Evolutionary conservation across 352 stramenopile genomes (phyloP).

Genomic region (Phytophthora syringae): DNA sequence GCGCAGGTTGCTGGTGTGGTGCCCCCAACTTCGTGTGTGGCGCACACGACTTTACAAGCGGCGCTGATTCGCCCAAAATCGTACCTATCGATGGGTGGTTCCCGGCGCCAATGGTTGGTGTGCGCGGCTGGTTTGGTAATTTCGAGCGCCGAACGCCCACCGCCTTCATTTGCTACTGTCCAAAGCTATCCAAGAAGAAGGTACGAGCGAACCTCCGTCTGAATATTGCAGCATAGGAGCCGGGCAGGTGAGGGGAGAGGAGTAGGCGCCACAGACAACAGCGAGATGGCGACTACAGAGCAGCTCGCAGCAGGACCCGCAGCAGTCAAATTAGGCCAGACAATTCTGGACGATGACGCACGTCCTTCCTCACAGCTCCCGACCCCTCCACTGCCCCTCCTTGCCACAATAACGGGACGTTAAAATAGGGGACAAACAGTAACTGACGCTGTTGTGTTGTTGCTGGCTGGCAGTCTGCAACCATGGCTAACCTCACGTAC

Average conservation of each 20-base stretch:
- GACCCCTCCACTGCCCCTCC: background rate
- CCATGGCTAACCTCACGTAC: conserved; percentile 92
- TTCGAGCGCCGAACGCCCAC: conserved; percentile 26
- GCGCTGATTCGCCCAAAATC: conserved; percentile 38
- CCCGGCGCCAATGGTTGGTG: conserved; percentile 64
- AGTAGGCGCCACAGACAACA: conserved; percentile 2
- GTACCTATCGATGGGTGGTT: conserved; percentile 42
- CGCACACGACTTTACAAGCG: too few species aligned
- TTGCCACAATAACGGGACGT: too few species aligned
- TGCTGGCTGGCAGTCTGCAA: conserved; percentile 54
- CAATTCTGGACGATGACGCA: background rate
- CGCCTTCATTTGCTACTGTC: conserved; percentile 84
- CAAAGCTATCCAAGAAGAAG: conserved; percentile 90
- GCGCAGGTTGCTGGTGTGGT: too few species aligned
- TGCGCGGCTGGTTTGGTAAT: conserved; percentile 45
- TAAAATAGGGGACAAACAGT: too few species aligned
- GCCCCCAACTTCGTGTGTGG: background rate
- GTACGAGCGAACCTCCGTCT: conserved; percentile 46
- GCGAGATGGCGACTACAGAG: conserved; percentile 1
- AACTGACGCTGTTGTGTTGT: conserved; percentile 29
- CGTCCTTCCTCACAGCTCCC: background rate
- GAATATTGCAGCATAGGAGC: background rate
- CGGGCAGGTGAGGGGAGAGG: background rate
- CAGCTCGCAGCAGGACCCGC: conserved; percentile 2
- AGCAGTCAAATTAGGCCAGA: background rate